Conservation (phyloP, 495 filamentous ascomycete genomes). For the Schizothecium vesticola region DNA sequence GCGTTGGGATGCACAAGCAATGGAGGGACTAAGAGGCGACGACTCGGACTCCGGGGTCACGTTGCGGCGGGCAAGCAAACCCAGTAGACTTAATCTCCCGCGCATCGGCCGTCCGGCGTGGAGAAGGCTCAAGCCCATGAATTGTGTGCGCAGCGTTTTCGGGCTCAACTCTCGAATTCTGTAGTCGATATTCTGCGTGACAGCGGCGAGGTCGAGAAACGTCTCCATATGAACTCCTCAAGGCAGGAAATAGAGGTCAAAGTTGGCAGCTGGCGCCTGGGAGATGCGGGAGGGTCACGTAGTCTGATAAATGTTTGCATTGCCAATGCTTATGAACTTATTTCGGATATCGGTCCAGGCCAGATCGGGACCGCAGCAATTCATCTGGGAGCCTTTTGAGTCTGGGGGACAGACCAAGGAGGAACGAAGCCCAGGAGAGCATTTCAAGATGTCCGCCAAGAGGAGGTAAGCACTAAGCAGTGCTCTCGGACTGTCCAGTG, state of each 20-base stretch:
- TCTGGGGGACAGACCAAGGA: too few species aligned
- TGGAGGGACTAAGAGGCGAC: neutral
- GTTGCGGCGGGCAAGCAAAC: neutral
- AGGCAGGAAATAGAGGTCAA: neutral
- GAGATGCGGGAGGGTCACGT: neutral
- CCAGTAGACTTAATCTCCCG: neutral
- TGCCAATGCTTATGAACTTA: neutral
- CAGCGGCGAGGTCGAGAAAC: neutral
- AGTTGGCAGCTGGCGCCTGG: neutral
- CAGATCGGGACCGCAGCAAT: neutral
- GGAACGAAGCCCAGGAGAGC: too few species aligned
- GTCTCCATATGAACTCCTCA: neutral
- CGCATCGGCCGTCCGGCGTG: too few species aligned
- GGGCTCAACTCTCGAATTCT: neutral
- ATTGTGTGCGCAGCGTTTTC: neutral
- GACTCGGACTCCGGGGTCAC: too few species aligned
- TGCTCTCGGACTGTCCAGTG: too few species aligned
- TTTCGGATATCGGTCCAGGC: neutral
- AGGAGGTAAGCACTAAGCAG: too few species aligned
- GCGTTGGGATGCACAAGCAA: neutral
- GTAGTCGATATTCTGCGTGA: neutral
- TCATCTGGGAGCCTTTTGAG: neutral
- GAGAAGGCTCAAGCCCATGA: neutral
- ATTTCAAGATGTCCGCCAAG: too few species aligned
- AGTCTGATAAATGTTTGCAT: neutral